These are phyloP conservation scores for Cyclotella sp. DNA, from an alignment of 108 stramenopile species.

Conservation along the genomic window DNA sequence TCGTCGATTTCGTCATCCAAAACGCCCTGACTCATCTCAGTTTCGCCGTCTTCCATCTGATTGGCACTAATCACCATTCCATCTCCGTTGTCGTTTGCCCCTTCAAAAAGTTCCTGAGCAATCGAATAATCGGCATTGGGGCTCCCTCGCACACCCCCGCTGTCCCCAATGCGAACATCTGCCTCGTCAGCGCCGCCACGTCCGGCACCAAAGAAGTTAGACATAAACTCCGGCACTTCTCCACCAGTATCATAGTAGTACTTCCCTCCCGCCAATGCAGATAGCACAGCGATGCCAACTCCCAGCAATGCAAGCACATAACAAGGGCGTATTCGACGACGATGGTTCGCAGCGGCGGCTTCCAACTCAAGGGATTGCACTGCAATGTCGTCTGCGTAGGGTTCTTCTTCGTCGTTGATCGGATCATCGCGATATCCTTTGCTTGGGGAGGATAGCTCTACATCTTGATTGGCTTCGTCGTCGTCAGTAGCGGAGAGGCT, in stretches of 20 bases:
- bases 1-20: neutral
- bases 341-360: neutral
- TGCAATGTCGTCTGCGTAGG: constrained; percentile 15
- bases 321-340: neutral
- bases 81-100: constrained; percentile 4
- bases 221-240: neutral
- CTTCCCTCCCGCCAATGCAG: neutral
- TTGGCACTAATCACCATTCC: constrained; percentile 14
- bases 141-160: neutral
- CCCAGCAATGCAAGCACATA: neutral
- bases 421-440: no score
- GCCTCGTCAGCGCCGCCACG: neutral
- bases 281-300: neutral
- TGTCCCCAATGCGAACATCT: neutral
- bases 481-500: no score
- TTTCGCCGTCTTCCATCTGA: neutral
- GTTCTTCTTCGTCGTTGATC: neutral
- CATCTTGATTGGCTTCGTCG: no score
- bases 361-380: neutral
- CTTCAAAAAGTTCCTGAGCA: constrained; percentile 9
- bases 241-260: neutral
- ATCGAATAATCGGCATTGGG: constrained; percentile 6
- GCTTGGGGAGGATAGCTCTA: no score
- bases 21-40: neutral
- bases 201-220: neutral